phyloP scores from a whole-genome alignment of 345 rosid genomes.

The Jatropha curcas region DNA sequence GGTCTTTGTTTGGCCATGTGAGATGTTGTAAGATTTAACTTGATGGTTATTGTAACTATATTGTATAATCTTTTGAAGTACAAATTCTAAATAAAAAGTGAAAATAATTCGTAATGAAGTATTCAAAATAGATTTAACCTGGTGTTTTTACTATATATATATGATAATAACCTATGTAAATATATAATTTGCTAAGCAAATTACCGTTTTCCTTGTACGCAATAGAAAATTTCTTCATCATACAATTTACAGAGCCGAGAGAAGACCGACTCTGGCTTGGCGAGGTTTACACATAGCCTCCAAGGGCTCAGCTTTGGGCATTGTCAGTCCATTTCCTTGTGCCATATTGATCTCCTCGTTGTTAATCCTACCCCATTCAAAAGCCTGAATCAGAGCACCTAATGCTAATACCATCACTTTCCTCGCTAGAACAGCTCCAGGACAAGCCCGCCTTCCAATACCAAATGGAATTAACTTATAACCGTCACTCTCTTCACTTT shows the following conservation, averaged over 20 bases:
- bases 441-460: conserved; percentile 32
- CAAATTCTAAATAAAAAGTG: too few relatives aligned
- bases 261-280: conserved; percentile 11
- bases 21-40: too few relatives aligned
- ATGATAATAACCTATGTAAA: too few relatives aligned
- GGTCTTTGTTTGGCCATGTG: too few relatives aligned
- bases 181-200: not conserved
- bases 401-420: conserved; percentile 27
- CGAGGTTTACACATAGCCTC: conserved; percentile 35
- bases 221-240: not conserved
- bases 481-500: conserved; percentile 22
- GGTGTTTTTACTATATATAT: too few relatives aligned
- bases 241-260: conserved; percentile 17
- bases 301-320: conserved; percentile 34
- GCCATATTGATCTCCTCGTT: conserved; percentile 17
- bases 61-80: too few relatives aligned
- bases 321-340: conserved; percentile 21
- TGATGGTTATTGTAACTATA: too few relatives aligned
- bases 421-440: conserved; percentile 25
- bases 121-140: too few relatives aligned
- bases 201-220: not conserved
- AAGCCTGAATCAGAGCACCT: conserved; percentile 33
- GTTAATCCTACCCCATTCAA: conserved; percentile 30
- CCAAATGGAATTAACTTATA: conserved; percentile 35
- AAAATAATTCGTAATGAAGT: too few relatives aligned